Evolutionary conservation across 805 yeast species (phyloP), one percentile per base, ranked within the genome.

Genomic region (Wickerhamomyces mucosus): DNA sequence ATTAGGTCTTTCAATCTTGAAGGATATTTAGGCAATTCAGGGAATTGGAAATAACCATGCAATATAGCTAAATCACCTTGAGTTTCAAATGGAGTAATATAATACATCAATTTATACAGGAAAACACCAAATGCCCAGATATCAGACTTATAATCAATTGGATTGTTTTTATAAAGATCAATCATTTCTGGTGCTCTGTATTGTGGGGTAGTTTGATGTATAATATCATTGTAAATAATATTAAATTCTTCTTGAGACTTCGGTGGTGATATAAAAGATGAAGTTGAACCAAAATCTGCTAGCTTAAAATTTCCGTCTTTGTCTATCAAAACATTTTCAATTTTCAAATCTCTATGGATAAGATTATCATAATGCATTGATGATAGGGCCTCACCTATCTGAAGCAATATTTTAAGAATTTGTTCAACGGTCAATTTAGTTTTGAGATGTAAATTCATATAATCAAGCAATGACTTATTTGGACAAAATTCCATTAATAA

Each of bases 91-190:
- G 98, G 98, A 1, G 98, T 89, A 1, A 81, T 88, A 56, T 84
- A 89, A 58, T 81, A 89, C 57, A 95, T 79, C 39, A 89, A 63
- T 52, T 89, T 89, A 63, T 83, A 89, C 31, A 92, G 63, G 40
- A 92, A 83, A 20, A 92, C 78, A 9, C 98, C 98, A 29, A 89
- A 60, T 0, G 98, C 98, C 98, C 98, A 89, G 29, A 89, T 82
- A 58, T 89, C 98, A 7, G 89, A 69, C 55, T 85, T 85, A 47
- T 88, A 94, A 55, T 89, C 92, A 25, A 89, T 81, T 2, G 96
- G 92, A 28, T 75, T 60, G 6, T 86, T 82, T 28, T 85, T 64
- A 51, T 79, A 78, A 17, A 88, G 65, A 56, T 89, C 96, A 35
- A 89, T 72, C 97, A 89, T 92, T 52, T 89, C 98, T 0, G 98